phyloP scores from a whole-genome alignment of 2,329 filamentous ascomycete species.

The Emericellopsis cladophorae region DNA sequence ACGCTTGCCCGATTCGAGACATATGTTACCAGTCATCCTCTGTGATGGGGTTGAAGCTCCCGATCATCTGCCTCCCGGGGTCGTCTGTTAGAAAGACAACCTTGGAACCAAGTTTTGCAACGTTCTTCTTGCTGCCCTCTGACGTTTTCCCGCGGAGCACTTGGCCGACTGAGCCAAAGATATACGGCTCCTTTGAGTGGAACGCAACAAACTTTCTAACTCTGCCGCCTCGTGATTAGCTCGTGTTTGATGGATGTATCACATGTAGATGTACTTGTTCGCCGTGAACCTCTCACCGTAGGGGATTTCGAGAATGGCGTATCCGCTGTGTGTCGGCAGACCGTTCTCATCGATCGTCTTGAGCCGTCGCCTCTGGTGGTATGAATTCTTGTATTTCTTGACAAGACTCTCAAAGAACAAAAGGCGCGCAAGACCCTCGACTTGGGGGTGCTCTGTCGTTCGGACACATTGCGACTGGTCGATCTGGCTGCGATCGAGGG shows the following conservation, averaged over 20 bases:
- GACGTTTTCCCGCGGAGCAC: not conserved
- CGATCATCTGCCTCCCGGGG: constrained; percentile 53
- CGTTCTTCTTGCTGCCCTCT: not conserved
- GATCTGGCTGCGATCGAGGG: constrained; percentile 54
- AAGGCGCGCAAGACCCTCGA: constrained; percentile 2
- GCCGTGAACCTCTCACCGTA: constrained; percentile 2
- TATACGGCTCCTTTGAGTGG: constrained; percentile 1
- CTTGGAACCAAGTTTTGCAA: constrained; percentile 26
- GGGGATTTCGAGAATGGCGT: constrained; percentile 1
- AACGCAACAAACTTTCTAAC: not conserved
- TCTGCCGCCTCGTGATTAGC: not conserved
- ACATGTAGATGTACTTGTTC: not conserved
- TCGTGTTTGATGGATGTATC: too few species aligned
- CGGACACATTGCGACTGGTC: constrained; percentile 23
- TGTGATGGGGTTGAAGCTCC: constrained; percentile 60
- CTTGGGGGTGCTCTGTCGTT: not conserved
- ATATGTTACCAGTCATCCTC: constrained; percentile 49
- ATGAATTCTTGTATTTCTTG: not conserved
- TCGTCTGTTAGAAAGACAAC: constrained; percentile 61
- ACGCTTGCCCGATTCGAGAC: not conserved
- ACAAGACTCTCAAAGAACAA: constrained; percentile 1
- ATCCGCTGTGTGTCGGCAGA: constrained; percentile 2
- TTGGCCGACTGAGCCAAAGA: not conserved
- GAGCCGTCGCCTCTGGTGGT: not conserved
- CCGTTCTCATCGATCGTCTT: constrained; percentile 2